Percentiles rank a stretch among this genome's conserved stretches.
These are phyloP conservation scores for Hordeum vulgare DNA, from an alignment of 176 grass and related monocot species.

Conservation along the genomic window MorexV3_pseudomolecules_assembly NC_058519.1:109405781-109406280, in stretches of 20 bases:
- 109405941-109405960: neutral
- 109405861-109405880: too few relatives aligned
- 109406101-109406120: neutral
- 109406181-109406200: conserved; percentile 1
- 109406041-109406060: neutral
- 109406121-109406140: neutral
- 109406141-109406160: neutral
- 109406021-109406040: neutral
- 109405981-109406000: neutral
- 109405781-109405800: too few relatives aligned
- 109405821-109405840: too few relatives aligned
- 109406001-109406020: neutral
- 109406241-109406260: conserved; percentile 93
- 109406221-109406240: conserved; percentile 75
- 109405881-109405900: neutral
- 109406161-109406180: neutral
- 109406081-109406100: neutral
- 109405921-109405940: neutral
- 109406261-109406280: conserved; percentile 99
- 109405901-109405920: neutral
- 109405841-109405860: too few relatives aligned
- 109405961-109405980: neutral
- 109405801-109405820: too few relatives aligned
- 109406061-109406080: neutral
- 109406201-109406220: conserved; percentile 67